A percentile compares a stretch with the other conserved stretches of the same genome.
Evolutionary conservation across 202 grass and related monocot species (phyloP).

Genomic region (Sporobolus alterniflorus): DNA sequence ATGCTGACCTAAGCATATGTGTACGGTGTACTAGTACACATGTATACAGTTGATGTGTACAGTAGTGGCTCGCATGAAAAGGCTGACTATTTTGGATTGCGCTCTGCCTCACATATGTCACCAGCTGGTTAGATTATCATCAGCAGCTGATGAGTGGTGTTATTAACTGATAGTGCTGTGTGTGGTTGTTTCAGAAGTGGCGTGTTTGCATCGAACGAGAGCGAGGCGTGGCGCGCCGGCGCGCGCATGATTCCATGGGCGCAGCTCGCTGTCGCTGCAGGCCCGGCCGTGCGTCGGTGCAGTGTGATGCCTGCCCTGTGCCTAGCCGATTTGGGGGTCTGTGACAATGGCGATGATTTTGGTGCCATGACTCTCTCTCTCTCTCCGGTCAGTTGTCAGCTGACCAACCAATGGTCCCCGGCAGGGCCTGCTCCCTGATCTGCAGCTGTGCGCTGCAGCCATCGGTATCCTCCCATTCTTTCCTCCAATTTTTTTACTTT

Average conservation of each 20-base stretch:
- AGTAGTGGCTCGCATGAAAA: not conserved
- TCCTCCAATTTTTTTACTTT: not conserved
- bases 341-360: not conserved
- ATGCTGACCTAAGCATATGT: not conserved
- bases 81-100: not conserved
- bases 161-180: not conserved
- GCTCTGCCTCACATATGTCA: not conserved
- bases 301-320: not conserved
- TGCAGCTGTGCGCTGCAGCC: not conserved
- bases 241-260: constrained; percentile 23
- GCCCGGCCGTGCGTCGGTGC: not conserved
- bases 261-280: not conserved
- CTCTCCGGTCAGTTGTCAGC: constrained; percentile 22
- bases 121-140: not conserved
- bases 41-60: not conserved
- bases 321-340: not conserved
- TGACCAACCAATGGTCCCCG: not conserved
- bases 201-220: not conserved
- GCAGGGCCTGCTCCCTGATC: not conserved
- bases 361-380: constrained; percentile 6
- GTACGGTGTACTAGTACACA: not conserved
- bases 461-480: not conserved
- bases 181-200: not conserved
- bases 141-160: not conserved
- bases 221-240: not conserved